These are phyloP conservation scores for Malus domestica DNA, from an alignment of 306 rosid genomes.

Conservation along the genomic window DNA sequence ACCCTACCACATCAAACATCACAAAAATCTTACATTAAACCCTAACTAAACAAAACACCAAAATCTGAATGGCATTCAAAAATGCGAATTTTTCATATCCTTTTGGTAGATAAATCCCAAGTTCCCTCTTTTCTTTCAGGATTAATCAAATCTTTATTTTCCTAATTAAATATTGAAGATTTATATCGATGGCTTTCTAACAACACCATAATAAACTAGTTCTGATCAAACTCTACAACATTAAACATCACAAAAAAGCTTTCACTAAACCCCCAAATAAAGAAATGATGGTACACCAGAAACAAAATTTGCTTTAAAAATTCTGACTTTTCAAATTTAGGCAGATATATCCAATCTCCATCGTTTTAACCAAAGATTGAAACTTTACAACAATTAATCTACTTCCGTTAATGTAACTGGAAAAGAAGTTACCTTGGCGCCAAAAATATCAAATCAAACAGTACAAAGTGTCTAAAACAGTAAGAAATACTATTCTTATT, in stretches of 20 bases:
- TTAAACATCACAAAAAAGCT: too few relatives aligned
- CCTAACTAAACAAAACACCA: not conserved
- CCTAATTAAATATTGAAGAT: too few relatives aligned
- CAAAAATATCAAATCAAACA: not conserved
- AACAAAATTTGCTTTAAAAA: too few relatives aligned
- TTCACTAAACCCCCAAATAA: too few relatives aligned
- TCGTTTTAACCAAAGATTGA: not conserved
- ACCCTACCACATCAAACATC: slow-evolving; percentile 21
- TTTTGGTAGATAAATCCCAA: not conserved
- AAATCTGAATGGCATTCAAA: not conserved
- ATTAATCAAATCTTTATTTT: too few relatives aligned
- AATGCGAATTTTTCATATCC: slow-evolving; percentile 2
- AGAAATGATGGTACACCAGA: too few relatives aligned
- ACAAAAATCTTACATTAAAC: not conserved
- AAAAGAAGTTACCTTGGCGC: not conserved
- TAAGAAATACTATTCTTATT: not conserved
- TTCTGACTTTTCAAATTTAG: too few relatives aligned
- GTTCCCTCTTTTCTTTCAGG: too few relatives aligned
- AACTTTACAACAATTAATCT: not conserved
- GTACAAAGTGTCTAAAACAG: not conserved
- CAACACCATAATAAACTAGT: too few relatives aligned
- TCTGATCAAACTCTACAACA: too few relatives aligned
- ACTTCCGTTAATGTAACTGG: not conserved
- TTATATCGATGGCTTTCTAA: not conserved
- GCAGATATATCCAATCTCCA: not conserved